Evolutionary conservation across 768 basidiomycete species (phyloP).

Genomic region (Boletellus sp.): DNA sequence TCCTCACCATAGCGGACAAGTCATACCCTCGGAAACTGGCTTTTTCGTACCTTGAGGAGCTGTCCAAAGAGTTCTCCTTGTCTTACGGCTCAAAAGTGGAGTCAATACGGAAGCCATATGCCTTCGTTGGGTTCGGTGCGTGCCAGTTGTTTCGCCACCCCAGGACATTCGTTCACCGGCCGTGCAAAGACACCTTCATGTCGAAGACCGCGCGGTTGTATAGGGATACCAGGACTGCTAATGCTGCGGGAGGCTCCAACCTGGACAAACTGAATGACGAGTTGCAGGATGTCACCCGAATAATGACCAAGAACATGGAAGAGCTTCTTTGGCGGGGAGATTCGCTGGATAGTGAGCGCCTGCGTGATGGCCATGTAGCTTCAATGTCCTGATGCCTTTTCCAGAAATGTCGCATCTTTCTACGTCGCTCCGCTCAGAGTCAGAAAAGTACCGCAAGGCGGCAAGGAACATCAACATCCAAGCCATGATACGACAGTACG

Average conservation of each 20-base stretch:
- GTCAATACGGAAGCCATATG: conserved; percentile 91
- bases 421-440: conserved; percentile 90
- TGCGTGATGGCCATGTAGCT: neutral
- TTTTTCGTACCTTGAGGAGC: conserved; percentile 95
- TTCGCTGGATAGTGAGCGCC: conserved; percentile 77
- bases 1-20: conserved; percentile 92
- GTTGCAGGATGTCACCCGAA: conserved; percentile 94
- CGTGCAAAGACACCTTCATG: conserved; percentile 90
- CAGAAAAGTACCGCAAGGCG: conserved; percentile 95
- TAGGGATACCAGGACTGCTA: conserved; percentile 86
- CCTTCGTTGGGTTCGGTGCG: conserved; percentile 96
- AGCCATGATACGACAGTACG: conserved; percentile 93
- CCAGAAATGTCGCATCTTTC: conserved; percentile 96
- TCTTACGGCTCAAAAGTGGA: conserved; percentile 95
- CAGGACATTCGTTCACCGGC: conserved; percentile 2
- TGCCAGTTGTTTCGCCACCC: neutral
- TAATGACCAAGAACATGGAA: conserved; percentile 99
- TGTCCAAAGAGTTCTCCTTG: conserved; percentile 91
- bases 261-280: conserved; percentile 93
- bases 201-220: conserved; percentile 95
- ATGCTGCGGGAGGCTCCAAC: conserved; percentile 57
- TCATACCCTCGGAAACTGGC: conserved; percentile 96
- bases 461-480: conserved; percentile 92
- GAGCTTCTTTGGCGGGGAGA: conserved; percentile 98
- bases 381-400: conserved; percentile 1